These are phyloP conservation scores for Epichloe scottii DNA, from an alignment of 2,329 filamentous ascomycete genomes.

Conservation along the genomic window DNA sequence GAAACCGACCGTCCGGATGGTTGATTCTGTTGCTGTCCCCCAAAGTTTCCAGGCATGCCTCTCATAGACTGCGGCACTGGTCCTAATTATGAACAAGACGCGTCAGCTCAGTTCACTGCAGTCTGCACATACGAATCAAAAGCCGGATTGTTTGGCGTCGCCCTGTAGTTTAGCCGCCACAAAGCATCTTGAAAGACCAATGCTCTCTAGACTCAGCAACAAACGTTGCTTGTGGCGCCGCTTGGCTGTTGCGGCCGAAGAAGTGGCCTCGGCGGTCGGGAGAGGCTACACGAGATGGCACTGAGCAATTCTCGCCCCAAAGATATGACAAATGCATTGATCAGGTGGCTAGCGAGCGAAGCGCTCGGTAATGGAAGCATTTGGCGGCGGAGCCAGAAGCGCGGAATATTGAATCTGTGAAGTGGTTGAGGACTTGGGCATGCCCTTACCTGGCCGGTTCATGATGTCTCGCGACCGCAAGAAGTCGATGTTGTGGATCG, in stretches of 20 bases:
- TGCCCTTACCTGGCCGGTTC: constrained; percentile 49
- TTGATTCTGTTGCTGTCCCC: constrained; percentile 46
- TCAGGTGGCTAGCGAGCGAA: background rate
- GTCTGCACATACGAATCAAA: background rate
- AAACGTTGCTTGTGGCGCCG: background rate
- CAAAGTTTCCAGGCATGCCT: constrained; percentile 48
- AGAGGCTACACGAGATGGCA: background rate
- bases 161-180: background rate
- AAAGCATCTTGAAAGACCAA: background rate
- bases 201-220: background rate
- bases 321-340: background rate
- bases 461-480: constrained; percentile 26
- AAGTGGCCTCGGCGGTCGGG: background rate
- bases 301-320: background rate
- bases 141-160: background rate
- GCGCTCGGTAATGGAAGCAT: background rate
- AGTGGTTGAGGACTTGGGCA: constrained; percentile 10
- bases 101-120: constrained; percentile 13
- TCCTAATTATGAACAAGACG: constrained; percentile 26
- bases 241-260: background rate
- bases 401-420: constrained; percentile 7
- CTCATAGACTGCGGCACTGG: constrained; percentile 50
- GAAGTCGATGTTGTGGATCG: background rate
- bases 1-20: constrained; percentile 38
- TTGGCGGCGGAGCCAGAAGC: background rate